phyloP scores from a whole-genome alignment of 805 yeast species.

The Cyberlindnera euphorbiiphila region DNA sequence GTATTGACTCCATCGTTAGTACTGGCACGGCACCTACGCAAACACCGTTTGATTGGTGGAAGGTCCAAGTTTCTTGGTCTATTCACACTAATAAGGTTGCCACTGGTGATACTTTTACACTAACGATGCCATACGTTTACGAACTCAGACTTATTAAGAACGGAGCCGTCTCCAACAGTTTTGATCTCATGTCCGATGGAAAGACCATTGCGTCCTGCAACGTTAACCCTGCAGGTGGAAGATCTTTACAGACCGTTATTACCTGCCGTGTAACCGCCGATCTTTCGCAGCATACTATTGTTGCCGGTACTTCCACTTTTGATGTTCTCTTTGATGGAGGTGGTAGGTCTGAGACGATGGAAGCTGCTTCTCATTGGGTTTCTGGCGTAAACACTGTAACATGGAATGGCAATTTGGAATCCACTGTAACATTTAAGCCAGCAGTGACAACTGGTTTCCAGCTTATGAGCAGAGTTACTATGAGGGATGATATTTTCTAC shows the following conservation, averaged over 20 bases:
- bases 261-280: constrained; percentile 12
- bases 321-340: constrained; percentile 16
- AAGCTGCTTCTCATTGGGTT: constrained; percentile 12
- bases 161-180: constrained; percentile 4
- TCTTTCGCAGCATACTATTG: constrained; percentile 1
- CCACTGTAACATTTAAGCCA: constrained; percentile 2
- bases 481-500: constrained; percentile 16
- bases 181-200: constrained; percentile 11
- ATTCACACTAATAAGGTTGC: constrained; percentile 6
- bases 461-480: constrained; percentile 14
- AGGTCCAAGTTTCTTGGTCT: constrained; percentile 8
- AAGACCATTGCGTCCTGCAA: constrained; percentile 13
- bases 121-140: constrained; percentile 17
- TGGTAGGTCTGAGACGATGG: constrained; percentile 6
- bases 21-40: neutral
- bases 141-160: constrained; percentile 11
- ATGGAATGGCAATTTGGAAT: constrained; percentile 13
- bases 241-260: constrained; percentile 5
- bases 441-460: neutral
- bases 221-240: constrained; percentile 14
- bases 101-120: constrained; percentile 17
- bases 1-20: constrained; percentile 9
- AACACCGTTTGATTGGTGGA: constrained; percentile 12
- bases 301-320: constrained; percentile 10
- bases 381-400: constrained; percentile 14